These are phyloP conservation scores for Leccinum boreale DNA, from an alignment of 768 basidiomycete species.

Conservation along the genomic window DNA sequence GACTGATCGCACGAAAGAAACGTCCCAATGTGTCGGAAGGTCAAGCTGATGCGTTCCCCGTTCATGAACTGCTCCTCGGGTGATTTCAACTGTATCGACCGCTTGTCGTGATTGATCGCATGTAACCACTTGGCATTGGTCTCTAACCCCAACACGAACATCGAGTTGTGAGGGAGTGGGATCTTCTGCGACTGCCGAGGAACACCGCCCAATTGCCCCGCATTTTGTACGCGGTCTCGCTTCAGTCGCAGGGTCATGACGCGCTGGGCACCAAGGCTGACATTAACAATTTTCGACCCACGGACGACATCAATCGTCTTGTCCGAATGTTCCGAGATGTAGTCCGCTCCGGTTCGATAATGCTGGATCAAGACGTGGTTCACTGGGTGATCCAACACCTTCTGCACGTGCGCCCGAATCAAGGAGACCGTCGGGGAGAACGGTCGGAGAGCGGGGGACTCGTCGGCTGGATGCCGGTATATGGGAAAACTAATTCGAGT, in stretches of 20 bases:
- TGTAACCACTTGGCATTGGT: slow-evolving; percentile 79
- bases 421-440: slow-evolving; percentile 67
- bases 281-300: slow-evolving; percentile 74
- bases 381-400: slow-evolving; percentile 57
- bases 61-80: slow-evolving; percentile 49
- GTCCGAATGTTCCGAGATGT: slow-evolving; percentile 84
- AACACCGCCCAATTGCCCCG: slow-evolving; percentile 13
- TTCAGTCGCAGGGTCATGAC: slow-evolving; percentile 73
- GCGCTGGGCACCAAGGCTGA: slow-evolving; percentile 76
- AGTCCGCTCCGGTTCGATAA: slow-evolving; percentile 76
- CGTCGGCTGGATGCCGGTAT: slow-evolving; percentile 81
- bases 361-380: slow-evolving; percentile 84
- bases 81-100: slow-evolving; percentile 51
- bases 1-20: slow-evolving; percentile 53
- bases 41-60: slow-evolving; percentile 76
- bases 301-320: slow-evolving; percentile 81
- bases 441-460: slow-evolving; percentile 61
- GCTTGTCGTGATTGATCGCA: slow-evolving; percentile 73
- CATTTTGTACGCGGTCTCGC: slow-evolving; percentile 38
- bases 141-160: slow-evolving; percentile 74
- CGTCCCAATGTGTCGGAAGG: slow-evolving; percentile 76
- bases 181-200: slow-evolving; percentile 56
- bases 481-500: slow-evolving; percentile 55
- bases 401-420: slow-evolving; percentile 64
- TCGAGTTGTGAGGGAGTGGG: slow-evolving; percentile 75